phyloP scores from a whole-genome alignment of 2,329 filamentous ascomycete species.

The Pseudocercospora fuligena region DNA sequence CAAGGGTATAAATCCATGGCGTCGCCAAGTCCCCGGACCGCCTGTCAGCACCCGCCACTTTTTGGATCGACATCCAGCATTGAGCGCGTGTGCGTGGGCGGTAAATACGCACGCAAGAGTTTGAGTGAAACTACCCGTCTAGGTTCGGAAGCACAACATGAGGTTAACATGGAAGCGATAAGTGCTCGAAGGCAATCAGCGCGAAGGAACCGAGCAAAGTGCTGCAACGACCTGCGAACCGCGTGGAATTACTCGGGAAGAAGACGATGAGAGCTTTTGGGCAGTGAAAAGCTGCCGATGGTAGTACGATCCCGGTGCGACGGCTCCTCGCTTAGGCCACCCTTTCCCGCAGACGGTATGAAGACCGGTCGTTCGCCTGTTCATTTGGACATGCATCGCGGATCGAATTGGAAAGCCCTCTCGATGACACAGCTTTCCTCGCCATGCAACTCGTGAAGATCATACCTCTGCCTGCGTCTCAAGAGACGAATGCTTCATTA shows the following conservation, averaged over 20 bases:
- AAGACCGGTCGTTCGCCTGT: too few species aligned
- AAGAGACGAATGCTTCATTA: too few species aligned
- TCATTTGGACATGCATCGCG: too few species aligned
- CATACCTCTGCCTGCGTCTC: too few species aligned
- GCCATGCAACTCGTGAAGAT: too few species aligned
- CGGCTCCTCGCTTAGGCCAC: neutral
- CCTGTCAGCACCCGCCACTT: constrained; percentile 4
- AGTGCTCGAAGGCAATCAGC: neutral
- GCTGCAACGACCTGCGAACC: neutral
- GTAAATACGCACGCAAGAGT: too few species aligned
- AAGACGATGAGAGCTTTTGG: too few species aligned
- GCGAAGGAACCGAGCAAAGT: too few species aligned
- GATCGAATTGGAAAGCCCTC: too few species aligned
- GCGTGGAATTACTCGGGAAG: neutral
- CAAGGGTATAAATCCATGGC: neutral
- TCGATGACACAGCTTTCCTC: too few species aligned
- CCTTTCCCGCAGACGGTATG: neutral
- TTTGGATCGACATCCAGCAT: neutral
- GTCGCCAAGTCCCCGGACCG: neutral
- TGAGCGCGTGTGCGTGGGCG: neutral
- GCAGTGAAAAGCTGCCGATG: neutral
- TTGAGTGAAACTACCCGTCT: neutral
- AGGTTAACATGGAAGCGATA: neutral
- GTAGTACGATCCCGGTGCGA: neutral
- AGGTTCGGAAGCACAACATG: neutral